These are phyloP conservation scores for Wickerhamomyces strasburgensis DNA, from an alignment of 805 yeast species.

Conservation along the genomic window DNA sequence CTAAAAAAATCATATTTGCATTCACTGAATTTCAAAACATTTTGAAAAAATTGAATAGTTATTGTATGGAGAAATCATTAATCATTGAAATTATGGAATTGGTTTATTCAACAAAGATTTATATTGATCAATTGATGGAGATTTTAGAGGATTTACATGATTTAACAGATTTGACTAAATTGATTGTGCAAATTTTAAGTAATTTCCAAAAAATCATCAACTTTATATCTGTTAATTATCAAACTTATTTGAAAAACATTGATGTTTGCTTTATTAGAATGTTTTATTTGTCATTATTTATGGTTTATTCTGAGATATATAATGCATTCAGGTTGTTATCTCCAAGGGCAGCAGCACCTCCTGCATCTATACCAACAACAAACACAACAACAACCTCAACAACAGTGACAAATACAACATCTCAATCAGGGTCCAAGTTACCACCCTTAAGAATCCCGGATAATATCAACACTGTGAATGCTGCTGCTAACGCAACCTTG, in stretches of 20 bases:
- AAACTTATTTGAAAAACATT: constrained; percentile 45
- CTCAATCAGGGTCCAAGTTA: constrained; percentile 11
- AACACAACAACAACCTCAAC: constrained; percentile 11
- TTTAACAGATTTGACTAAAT: constrained; percentile 33
- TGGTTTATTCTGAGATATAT: constrained; percentile 60
- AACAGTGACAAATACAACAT: constrained; percentile 3
- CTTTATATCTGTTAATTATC: constrained; percentile 43
- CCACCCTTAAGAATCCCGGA: constrained; percentile 26
- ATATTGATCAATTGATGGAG: constrained; percentile 53
- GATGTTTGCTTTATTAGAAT: constrained; percentile 64
- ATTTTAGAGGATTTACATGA: constrained; percentile 37
- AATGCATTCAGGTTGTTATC: constrained; percentile 53
- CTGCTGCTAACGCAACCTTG: constrained; percentile 2
- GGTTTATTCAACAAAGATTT: constrained; percentile 46
- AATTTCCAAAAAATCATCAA: constrained; percentile 50
- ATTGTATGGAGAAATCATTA: constrained; percentile 50
- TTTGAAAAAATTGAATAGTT: constrained; percentile 50
- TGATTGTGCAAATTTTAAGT: constrained; percentile 32
- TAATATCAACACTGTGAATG: background rate
- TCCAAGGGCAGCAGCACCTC: constrained; percentile 10
- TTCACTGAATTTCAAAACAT: constrained; percentile 62
- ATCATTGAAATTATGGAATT: constrained; percentile 49
- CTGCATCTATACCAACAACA: too few relatives aligned
- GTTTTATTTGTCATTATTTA: constrained; percentile 54
- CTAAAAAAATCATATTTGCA: constrained; percentile 58